Evolutionary conservation across 371 early-diverging fungal species (phyloP), one percentile per base, ranked within the genome.

Genomic region (Mucor indicus): DNA sequence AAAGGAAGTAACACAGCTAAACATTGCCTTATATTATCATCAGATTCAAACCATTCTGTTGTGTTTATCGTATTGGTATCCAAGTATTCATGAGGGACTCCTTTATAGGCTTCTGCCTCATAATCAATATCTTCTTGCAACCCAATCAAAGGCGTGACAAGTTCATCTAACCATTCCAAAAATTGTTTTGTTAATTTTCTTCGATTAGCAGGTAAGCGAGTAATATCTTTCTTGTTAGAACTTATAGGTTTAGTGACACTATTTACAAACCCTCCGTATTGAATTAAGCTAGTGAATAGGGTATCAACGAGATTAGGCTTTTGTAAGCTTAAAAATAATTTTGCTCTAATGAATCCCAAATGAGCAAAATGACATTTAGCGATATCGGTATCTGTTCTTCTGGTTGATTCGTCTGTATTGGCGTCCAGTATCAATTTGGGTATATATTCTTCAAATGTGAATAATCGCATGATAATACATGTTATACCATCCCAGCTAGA

Each of bases 161-260:
- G 27, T 23, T 72, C 71, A 45, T 77, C 73, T 60, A 77, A 62
- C 77, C 77, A 77, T 38, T 67, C 63, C 25, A 72, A 31, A 38
- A 64, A 63, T 4, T 52, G 49, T 15, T 50, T 60, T 2, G 62
- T 67, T 10, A 73, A 44, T 25, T 73, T 69, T 2, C 74, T 52
- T 29, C 74, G 50, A 21, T 64, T 64, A 6, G 65, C 64, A 23
- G 69, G 69, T n/a, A 19, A 22, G 23, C 23, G 35, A 20, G 42
- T 38, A 12, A 36, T 47, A 32, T 41, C 23, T 21, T 33, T 29
- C 6, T 29, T 29, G 30, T 29, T 29, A 29, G 48, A 30, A 15
- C 22, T 17, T 11, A 7, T 21, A 3, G 36, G 6, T 27, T 32
- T 10, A 9, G 1, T 5, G 30, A 12, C 8, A 15, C 29, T 16